Evolutionary conservation across 2,329 filamentous ascomycete species (phyloP).

Genomic region (Xylaria sp.): DNA sequence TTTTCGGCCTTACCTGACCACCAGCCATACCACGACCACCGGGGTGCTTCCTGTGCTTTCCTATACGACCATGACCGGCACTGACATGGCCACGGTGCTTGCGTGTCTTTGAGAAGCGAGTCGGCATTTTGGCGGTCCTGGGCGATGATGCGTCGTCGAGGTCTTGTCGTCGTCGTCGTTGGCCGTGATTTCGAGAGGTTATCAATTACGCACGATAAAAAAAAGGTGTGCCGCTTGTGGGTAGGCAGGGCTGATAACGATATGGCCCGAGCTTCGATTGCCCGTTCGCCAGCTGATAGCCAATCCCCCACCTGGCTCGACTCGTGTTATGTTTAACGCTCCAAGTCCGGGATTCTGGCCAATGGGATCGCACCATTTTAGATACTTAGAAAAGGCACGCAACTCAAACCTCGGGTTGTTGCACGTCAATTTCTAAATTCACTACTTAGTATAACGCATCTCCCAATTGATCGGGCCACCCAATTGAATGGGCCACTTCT

Average conservation of each 20-base stretch:
- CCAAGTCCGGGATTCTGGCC: neutral
- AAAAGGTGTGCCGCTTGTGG: constrained; percentile 30
- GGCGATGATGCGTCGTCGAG: constrained; percentile 24
- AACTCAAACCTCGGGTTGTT: too few species aligned
- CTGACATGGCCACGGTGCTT: constrained; percentile 88
- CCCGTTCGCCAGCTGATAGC: neutral
- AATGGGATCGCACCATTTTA: constrained; percentile 17
- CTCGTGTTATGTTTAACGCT: neutral
- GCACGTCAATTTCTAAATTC: too few species aligned
- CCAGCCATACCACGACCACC: constrained; percentile 82
- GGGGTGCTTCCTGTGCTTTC: constrained; percentile 96
- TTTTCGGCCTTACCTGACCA: constrained; percentile 26
- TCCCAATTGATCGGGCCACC: too few species aligned
- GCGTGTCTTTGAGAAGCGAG: constrained; percentile 32
- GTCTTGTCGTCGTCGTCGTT: constrained; percentile 27
- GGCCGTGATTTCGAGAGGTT: constrained; percentile 22
- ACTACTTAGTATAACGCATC: too few species aligned
- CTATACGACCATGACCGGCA: constrained; percentile 97
- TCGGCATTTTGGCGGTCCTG: constrained; percentile 30
- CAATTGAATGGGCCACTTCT: too few species aligned
- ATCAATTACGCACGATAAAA: constrained; percentile 29
- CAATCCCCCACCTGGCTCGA: neutral
- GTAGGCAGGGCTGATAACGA: constrained; percentile 29
- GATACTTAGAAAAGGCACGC: neutral
- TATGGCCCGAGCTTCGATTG: constrained; percentile 15